A percentile compares a stretch with the other conserved stretches of the same genome.
These are phyloP conservation scores for Medicago ruthenica DNA, from an alignment of 306 rosid species.

Conservation along the genomic window DNA sequence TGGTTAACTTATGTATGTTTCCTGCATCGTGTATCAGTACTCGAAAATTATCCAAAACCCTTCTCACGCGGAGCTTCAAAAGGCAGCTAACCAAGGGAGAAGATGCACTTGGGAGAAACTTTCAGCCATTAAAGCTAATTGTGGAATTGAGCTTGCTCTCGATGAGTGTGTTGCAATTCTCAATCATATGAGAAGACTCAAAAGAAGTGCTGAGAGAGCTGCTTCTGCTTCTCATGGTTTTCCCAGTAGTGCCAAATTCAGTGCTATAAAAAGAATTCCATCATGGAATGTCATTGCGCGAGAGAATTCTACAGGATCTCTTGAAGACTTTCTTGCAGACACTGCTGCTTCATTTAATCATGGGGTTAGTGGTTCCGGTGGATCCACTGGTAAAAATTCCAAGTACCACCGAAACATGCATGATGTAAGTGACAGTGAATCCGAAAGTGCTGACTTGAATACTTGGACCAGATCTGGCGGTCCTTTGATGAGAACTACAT, in stretches of 20 bases:
- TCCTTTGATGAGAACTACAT: conserved; percentile 92
- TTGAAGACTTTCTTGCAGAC: conserved; percentile 65
- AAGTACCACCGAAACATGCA: conserved; percentile 54
- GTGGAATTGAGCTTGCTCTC: conserved; percentile 90
- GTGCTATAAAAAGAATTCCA: conserved; percentile 86
- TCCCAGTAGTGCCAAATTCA: conserved; percentile 56
- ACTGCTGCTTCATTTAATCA: conserved; percentile 63
- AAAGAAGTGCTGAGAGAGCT: conserved; percentile 78
- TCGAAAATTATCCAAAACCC: conserved; percentile 93
- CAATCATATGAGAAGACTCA: conserved; percentile 89
- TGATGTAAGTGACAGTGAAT: conserved; percentile 88
- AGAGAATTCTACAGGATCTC: conserved; percentile 90
- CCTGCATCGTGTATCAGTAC: conserved; percentile 59
- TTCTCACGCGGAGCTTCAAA: conserved; percentile 84
- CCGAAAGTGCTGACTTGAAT: conserved; percentile 66
- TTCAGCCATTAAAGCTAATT: conserved; percentile 91
- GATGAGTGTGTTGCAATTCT: conserved; percentile 90
- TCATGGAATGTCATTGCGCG: conserved; percentile 96
- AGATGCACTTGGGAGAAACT: conserved; percentile 99
- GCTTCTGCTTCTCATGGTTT: conserved; percentile 72
- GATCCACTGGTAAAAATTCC: conserved; percentile 51
- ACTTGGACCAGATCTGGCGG: conserved; percentile 97
- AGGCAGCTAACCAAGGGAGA: conserved; percentile 96
- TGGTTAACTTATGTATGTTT: conserved; percentile 40
- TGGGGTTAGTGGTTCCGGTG: conserved; percentile 45